Percentiles rank a stretch among this genome's conserved stretches.
Evolutionary conservation across 148 eudicot species (phyloP).

Genomic region (Pouteria glomerata): DNA sequence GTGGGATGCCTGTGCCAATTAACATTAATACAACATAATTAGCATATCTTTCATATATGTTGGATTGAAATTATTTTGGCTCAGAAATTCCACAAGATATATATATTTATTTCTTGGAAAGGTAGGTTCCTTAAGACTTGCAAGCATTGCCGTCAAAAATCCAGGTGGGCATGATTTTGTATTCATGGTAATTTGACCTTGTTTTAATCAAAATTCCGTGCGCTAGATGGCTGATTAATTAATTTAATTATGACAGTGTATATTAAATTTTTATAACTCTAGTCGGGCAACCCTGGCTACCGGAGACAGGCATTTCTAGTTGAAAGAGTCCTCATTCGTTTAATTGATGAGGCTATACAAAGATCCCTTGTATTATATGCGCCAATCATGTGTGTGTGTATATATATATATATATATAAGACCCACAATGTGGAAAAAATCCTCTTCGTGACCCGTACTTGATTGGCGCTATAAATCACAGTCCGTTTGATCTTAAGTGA

Average conservation of each 20-base stretch:
- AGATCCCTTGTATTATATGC: conserved; percentile 2
- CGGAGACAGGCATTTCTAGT: neutral
- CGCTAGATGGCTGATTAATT: neutral
- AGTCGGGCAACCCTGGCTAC: neutral
- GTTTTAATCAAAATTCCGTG: neutral
- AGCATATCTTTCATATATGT: no score
- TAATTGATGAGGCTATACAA: neutral
- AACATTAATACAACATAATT: no score
- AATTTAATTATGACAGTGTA: no score
- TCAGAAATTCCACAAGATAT: no score
- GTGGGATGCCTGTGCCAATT: no score
- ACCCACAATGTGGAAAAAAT: neutral
- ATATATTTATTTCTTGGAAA: no score
- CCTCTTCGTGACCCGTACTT: neutral
- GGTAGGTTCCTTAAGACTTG: no score
- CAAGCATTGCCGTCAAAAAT: neutral
- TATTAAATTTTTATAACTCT: neutral
- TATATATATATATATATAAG: no score
- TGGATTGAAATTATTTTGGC: no score
- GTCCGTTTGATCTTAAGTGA: neutral
- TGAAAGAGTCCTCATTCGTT: conserved; percentile 7
- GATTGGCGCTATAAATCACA: neutral
- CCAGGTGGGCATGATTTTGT: neutral
- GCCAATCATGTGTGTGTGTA: neutral
- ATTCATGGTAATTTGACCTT: neutral